A percentile compares a stretch with the other conserved stretches of the same genome.
Conservation (phyloP, 2,329 filamentous ascomycete genomes). For the Lachnellula hyalina region DNA sequence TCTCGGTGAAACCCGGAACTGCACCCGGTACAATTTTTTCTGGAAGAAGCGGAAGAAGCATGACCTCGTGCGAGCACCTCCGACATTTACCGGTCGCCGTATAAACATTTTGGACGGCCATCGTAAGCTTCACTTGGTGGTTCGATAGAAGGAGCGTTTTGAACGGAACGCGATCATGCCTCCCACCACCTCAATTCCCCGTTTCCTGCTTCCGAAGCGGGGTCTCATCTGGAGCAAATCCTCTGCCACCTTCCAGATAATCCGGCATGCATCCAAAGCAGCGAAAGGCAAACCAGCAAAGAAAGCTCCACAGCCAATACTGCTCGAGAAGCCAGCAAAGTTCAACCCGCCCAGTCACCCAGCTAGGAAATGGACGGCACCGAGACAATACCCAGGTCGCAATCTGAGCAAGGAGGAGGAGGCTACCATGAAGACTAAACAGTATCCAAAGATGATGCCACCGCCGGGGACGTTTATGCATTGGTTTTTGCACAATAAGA, state of each 20-base stretch:
- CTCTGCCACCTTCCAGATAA: slow-evolving; percentile 20
- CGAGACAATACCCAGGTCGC: slow-evolving; percentile 66
- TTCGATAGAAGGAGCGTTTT: neutral
- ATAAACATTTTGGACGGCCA: neutral
- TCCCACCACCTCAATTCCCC: slow-evolving; percentile 51
- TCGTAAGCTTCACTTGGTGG: neutral
- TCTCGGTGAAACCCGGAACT: neutral
- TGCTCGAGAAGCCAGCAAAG: slow-evolving; percentile 80
- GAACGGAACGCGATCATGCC: slow-evolving; percentile 21
- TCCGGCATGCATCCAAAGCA: slow-evolving; percentile 20
- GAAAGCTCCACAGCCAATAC: slow-evolving; percentile 47
- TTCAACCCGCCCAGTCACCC: slow-evolving; percentile 93
- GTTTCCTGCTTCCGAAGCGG: slow-evolving; percentile 62
- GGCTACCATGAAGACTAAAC: slow-evolving; percentile 58
- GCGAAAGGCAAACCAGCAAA: slow-evolving; percentile 16
- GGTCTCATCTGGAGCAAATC: slow-evolving; percentile 48
- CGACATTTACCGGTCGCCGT: neutral
- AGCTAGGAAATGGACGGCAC: slow-evolving; percentile 53
- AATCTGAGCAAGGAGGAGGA: slow-evolving; percentile 60
- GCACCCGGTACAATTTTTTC: neutral
- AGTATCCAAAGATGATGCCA: slow-evolving; percentile 88
- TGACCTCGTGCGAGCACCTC: neutral
- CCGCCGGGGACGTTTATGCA: slow-evolving; percentile 75
- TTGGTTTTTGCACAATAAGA: slow-evolving; percentile 74
- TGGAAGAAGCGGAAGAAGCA: neutral